phyloP scores from a whole-genome alignment of 139 green algal species.

The Pleodorina starrii region DNA sequence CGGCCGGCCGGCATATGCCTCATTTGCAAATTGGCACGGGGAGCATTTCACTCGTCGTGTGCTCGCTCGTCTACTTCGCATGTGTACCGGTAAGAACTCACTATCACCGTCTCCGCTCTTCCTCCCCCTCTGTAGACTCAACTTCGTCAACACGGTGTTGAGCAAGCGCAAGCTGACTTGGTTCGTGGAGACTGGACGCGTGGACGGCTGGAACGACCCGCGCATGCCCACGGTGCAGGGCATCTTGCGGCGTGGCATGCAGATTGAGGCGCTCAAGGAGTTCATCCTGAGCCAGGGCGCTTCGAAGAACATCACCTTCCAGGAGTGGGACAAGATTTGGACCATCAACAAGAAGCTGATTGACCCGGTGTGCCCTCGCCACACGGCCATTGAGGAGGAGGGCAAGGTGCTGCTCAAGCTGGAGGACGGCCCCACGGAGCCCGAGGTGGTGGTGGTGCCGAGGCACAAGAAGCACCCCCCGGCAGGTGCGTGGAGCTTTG shows the following conservation, averaged over 20 bases:
- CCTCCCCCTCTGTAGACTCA: constrained; percentile 69
- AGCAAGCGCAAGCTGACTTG: constrained; percentile 98
- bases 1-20: no score
- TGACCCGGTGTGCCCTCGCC: constrained; percentile 87
- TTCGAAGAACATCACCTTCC: constrained; percentile 90
- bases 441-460: constrained; percentile 75
- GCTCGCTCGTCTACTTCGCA: no score
- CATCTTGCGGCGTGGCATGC: constrained; percentile 87
- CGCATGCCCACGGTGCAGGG: constrained; percentile 98
- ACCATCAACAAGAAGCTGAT: constrained; percentile 98
- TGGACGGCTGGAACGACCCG: constrained; percentile 95
- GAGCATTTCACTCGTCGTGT: no score
- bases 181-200: constrained; percentile 91
- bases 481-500: constrained; percentile 54
- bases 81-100: no score
- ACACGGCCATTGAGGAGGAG: constrained; percentile 86
- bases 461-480: constrained; percentile 94
- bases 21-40: no score
- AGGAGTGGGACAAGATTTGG: constrained; percentile 99
- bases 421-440: constrained; percentile 70
- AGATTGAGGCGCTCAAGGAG: constrained; percentile 89
- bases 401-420: constrained; percentile 78
- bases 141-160: constrained; percentile 90
- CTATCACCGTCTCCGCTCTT: no score
- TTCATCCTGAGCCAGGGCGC: constrained; percentile 98